Evolutionary conservation across 2,329 filamentous ascomycete species (phyloP), one percentile per base, ranked within the genome.

Genomic region (Mariannaea elegans): DNA sequence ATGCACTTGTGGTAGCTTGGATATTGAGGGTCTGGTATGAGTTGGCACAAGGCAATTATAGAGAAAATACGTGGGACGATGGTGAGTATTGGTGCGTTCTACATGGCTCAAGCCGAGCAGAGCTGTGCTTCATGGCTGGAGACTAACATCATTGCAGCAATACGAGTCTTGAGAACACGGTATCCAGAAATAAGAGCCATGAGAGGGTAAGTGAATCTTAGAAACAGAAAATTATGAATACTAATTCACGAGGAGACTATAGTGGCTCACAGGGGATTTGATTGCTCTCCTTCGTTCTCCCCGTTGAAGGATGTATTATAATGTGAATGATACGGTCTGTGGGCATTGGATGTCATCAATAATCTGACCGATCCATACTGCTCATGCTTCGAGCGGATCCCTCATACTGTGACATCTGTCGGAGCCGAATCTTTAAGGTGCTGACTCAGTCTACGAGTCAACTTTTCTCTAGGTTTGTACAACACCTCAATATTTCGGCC

Each of bases 1-100:
- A 78, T 50, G 75, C 73, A 4, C 69, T 78, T 18, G 75, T 75
- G 8, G 66, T 70, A 4, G 72, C 75, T 8, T 77, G 76, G 76
- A 68, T 77, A 49, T 44, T 75, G 46, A 70, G 74, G 46, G 51
- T 75, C 21, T 78, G 76, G 76, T 70, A 69, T 46, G 70, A 72
- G n/a, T 34, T 73, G 29, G 68, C 73, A 3, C 65, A 63, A 18
- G 66, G 59, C 7, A 64, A 89, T 24, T 58, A 50, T 18, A 39
- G 59, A 32, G 49, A 51, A 4, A 63, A 59, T 12, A 59, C 36
- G 48, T 56, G 54, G 64, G 41, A 66, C 51, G 54, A 65, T 13
- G 58, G 64, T 69, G 45, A 57, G 64, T 53, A 10, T 60, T n/a
- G n/a, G 19, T 19, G 5, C 7, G 10, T 4, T 32, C 19, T 34